Evolutionary conservation across 2,329 filamentous ascomycete species (phyloP), one percentile per base, ranked within the genome.

Genomic region (Aureobasidium sp.): DNA sequence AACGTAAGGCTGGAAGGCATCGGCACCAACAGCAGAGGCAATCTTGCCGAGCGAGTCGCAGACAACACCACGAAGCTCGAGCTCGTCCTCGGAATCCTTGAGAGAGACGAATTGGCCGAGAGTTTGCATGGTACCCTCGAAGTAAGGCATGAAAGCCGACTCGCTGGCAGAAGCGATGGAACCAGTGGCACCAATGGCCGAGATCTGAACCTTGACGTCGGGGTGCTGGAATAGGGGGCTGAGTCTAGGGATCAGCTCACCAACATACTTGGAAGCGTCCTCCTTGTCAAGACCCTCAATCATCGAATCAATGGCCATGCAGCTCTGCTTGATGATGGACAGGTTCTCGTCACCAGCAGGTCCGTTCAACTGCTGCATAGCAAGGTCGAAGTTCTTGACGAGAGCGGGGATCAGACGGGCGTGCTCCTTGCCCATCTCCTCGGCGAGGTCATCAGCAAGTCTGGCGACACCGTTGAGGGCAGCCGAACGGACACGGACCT

Each of bases 1-100:
- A 39, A 97, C 92, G 72, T 93, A 97, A 15, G 89, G 90, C 79
- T 96, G 87, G 82, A 97, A 97, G 52, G 88, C 82, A 73, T 90
- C 83, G 39, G 90, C 80, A 22, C 94, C 94, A 64, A 97, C 93
- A 61, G 94, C 91, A 62, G 87, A 81, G 45, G 94, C 92, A 71
- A 97, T 95, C 74, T 92, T 91, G 63, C 92, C 93, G 81, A 99
- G 89, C 27, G 92, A 87, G 78, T 99, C 94, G 68, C 90, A 91
- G 42, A 95, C 91, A 62, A 91, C 89, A 68, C 90, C 91, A 68
- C 94, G 87, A 37, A 97, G 84, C 66, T 96, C 88, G 60, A 97
- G 85, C 72, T 96, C 91, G 57, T 96, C 91, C 67, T 96, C 89
- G 64, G 84, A 89, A 59, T 92, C 90, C 80, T 96, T 96, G 75